These are phyloP conservation scores for Colletotrichum sp. DNA, from an alignment of 2,329 filamentous ascomycete species.

Conservation along the genomic window DNA sequence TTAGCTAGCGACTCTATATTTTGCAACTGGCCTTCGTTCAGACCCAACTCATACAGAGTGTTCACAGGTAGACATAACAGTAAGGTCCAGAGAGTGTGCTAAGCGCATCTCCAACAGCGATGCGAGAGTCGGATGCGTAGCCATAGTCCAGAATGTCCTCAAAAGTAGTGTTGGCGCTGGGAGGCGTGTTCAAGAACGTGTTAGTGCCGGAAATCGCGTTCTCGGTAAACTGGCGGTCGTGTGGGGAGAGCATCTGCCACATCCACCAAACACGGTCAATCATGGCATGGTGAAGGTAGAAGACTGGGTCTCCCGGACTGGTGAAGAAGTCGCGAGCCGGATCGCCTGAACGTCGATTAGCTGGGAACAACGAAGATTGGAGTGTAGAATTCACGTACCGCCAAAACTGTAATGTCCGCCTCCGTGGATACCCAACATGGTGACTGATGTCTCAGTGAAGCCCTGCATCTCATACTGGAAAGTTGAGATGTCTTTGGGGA, in stretches of 20 bases:
- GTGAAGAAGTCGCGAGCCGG: constrained; percentile 42
- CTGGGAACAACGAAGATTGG: neutral
- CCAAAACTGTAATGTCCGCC: constrained; percentile 23
- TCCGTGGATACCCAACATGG: constrained; percentile 29
- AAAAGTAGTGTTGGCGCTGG: constrained; percentile 24
- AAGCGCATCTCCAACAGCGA: constrained; percentile 28
- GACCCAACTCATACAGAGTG: neutral
- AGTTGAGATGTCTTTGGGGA: constrained; percentile 37
- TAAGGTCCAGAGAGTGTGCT: constrained; percentile 28
- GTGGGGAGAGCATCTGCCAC: constrained; percentile 29
- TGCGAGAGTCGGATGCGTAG: constrained; percentile 23
- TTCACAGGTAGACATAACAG: constrained; percentile 29
- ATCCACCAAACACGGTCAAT: constrained; percentile 31
- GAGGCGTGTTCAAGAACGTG: constrained; percentile 27
- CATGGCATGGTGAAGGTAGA: constrained; percentile 34
- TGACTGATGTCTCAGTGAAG: constrained; percentile 28
- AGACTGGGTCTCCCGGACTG: constrained; percentile 37
- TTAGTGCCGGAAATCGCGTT: constrained; percentile 25
- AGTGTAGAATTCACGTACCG: constrained; percentile 37
- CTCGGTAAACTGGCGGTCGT: constrained; percentile 26
- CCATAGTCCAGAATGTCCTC: constrained; percentile 27
- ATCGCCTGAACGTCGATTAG: constrained; percentile 35
- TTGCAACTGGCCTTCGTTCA: neutral
- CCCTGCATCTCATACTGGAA: constrained; percentile 53
- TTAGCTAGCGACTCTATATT: neutral